Evolutionary conservation across 257 asterid genomes (phyloP).

Genomic region (Fraxinus americana): DNA sequence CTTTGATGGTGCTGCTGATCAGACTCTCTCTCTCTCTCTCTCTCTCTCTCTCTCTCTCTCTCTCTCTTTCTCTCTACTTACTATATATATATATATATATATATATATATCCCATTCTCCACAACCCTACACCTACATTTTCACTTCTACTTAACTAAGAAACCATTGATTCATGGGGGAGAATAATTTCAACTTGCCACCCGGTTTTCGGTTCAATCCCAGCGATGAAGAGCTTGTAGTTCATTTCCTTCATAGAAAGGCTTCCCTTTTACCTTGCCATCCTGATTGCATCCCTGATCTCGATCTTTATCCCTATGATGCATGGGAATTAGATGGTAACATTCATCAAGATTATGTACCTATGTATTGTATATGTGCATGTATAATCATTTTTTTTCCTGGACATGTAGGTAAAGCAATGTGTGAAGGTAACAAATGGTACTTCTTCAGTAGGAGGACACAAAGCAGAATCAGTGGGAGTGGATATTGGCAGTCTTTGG

Average conservation of each 20-base stretch:
- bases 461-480: slow-evolving; percentile 62
- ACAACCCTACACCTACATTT: background rate
- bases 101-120: background rate
- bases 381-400: background rate
- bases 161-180: slow-evolving; percentile 54
- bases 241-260: slow-evolving; percentile 93
- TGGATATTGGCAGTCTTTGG: slow-evolving; percentile 79
- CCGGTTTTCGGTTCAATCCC: slow-evolving; percentile 89
- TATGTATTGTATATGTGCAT: too few relatives aligned
- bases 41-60: background rate
- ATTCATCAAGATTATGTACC: background rate
- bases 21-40: background rate
- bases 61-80: background rate
- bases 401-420: slow-evolving; percentile 77
- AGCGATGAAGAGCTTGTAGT: slow-evolving; percentile 92
- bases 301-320: slow-evolving; percentile 84
- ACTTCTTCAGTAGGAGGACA: slow-evolving; percentile 84
- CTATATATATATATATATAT: background rate
- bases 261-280: slow-evolving; percentile 74
- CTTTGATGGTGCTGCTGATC: slow-evolving; percentile 25
- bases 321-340: slow-evolving; percentile 91
- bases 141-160: background rate
- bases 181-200: slow-evolving; percentile 70
- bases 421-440: slow-evolving; percentile 92
- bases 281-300: slow-evolving; percentile 98